Base-by-base conservation (phyloP, 768 basidiomycete genomes). In the Artomyces pyxidatus region DNA sequence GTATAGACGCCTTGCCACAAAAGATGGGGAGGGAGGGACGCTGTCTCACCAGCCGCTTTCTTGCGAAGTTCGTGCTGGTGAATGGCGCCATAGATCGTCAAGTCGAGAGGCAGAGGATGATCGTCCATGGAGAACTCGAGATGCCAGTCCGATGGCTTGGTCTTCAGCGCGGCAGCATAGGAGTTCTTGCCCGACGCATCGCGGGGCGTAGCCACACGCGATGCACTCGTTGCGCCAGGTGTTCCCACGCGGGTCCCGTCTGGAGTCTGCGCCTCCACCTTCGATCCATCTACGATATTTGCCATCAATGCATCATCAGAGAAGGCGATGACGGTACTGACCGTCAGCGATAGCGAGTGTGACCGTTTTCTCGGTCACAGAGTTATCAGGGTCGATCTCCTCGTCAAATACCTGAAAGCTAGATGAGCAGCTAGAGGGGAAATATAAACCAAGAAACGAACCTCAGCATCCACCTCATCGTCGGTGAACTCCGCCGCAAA, bases 11-110 rank as follows among this genome's bases (percentile, higher is more conserved):
- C 85, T 63, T 89, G 84, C 88, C 93, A 96, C 48, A 93, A 83
- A 64, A 83, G 71, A 61, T 78, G 85, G 6, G 81, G 75, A 27
- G 83, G 77, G 26, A 80, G 49, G 3, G 63, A 60, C 16, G 77
- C 66, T 3, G 80, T 78, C 3, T 76, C 68, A 9, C 56, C 56
- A 11, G 53, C 53, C 30, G 51, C 55, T 63, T 85, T 81, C 71
- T 88, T 87, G 51, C 86, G 76, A 65, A 79, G 77, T 63, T 93
- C 88, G 59, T 90, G 85, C 58, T 92, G 89, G 62, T 98, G 93
- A 40, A 96, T 87, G 0, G 93, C 95, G 7, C 96, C 96, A 61
- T 96, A 99, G 44, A 99, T 85, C 0, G 96, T 99, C 48, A 94
- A 73, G 63, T 94, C 88, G 50, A 94, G 66, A 0, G 88, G 85